A percentile compares a stretch with the other conserved stretches of the same genome.
phyloP scores from a whole-genome alignment of 1,284 basidiomycete genomes.

The Cerrena zonata region DNA sequence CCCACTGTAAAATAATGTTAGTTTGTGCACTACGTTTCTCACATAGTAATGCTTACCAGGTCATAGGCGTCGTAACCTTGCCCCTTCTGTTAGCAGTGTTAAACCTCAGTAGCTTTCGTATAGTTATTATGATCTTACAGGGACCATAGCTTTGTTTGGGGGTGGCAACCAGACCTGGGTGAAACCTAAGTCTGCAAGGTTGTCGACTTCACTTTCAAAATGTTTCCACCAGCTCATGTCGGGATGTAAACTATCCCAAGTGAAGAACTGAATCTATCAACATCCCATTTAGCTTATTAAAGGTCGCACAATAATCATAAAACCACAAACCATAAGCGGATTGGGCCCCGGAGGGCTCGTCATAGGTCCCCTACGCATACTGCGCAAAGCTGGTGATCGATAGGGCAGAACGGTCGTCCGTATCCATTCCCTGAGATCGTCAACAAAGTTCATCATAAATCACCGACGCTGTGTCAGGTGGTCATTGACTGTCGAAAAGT shows the following conservation, averaged over 20 bases:
- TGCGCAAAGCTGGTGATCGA: constrained; percentile 39
- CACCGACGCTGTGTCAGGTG: neutral
- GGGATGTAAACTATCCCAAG: constrained; percentile 63
- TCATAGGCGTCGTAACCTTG: constrained; percentile 80
- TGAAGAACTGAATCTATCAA: constrained; percentile 73
- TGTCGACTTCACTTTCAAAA: constrained; percentile 66
- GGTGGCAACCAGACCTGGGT: constrained; percentile 80
- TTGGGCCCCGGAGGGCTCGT: constrained; percentile 35
- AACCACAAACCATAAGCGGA: constrained; percentile 56
- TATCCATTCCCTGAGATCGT: constrained; percentile 13
- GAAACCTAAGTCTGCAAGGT: constrained; percentile 72
- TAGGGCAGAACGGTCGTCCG: constrained; percentile 18
- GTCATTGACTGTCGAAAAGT: neutral
- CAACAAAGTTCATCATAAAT: neutral
- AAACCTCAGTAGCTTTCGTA: too few relatives aligned
- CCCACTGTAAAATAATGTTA: constrained; percentile 51
- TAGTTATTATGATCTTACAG: constrained; percentile 41
- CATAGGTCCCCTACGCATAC: constrained; percentile 55
- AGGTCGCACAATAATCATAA: neutral
- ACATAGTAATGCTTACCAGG: constrained; percentile 40
- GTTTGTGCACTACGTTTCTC: neutral
- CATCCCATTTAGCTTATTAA: neutral
- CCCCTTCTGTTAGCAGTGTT: constrained; percentile 58
- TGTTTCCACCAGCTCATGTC: constrained; percentile 79
- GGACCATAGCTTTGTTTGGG: constrained; percentile 65